Base-by-base conservation (phyloP, 345 rosid species). In the Pistacia vera region DNA sequence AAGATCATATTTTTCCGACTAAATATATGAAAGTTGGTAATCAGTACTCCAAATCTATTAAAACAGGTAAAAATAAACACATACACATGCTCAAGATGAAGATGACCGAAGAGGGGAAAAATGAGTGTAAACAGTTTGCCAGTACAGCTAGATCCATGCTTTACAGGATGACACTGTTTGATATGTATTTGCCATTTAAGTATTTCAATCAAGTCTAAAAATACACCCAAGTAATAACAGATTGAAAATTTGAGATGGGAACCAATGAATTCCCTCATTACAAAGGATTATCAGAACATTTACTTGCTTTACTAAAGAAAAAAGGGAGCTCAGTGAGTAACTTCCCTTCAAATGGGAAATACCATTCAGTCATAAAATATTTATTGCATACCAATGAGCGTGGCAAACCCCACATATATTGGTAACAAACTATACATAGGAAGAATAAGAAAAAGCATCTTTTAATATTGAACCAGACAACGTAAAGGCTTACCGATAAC, bases 271-370 rank as follows among this genome's bases (percentile, higher is more conserved):
- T 52, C 38, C 30, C 51, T 55, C 4, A 44, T 44, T 22, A 46
- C 0, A 12, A 49, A 54, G 8, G 52, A 64, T 52, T 52, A 3
- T 52, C 8, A 17, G 4, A 33, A 14, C 41, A 33, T 35, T 69
- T 33, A 30, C 46, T 33, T 33, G 61, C 61, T 69, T 69, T 36
- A 30, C 52, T 10, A 5, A 68, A 58, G 66, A 44, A 28, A 69
- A 11, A 2, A 60, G 4, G 13, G 12, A 30, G 65, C 3, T 46
- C 57, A 46, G 46, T 8, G 49, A 35, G 18, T 8, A 70, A 9
- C 30, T 70, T 54, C 73, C 62, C 49, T 44, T 72, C 14, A 17
- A 44, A 61, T 48, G 61, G 58, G 67, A 57, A 60, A 46, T 30
- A 17, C 28, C 67, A 44, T 28, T 3, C 4, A 13, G 0, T 20